Evolutionary conservation across 1,284 basidiomycete species (phyloP), one percentile per base, ranked within the genome.

Genomic region (Cryptococcus sp.): DNA sequence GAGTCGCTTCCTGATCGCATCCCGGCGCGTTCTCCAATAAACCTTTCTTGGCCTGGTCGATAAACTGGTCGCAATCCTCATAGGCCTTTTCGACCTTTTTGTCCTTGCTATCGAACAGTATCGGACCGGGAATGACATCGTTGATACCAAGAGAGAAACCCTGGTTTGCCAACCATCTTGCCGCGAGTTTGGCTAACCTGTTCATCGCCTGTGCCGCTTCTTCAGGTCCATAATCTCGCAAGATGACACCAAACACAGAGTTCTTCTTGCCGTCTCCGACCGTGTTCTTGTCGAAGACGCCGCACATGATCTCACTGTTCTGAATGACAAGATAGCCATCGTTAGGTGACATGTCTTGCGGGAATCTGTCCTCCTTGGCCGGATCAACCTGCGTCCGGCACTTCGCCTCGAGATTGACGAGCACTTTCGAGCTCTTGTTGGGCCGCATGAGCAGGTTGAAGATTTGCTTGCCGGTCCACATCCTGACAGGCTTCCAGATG

Each of bases 251-350:
- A 71, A 99, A 99, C 40, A 99, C 92, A 2, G 93, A 97, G 77
- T 97, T 98, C 83, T 99, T 99, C 85, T 99, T 99, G 56, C 96
- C 96, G 71, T 93, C 91, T 58, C 96, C 96, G 5, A 99, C 91
- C 0, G 93, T 98, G 20, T 91, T 91, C 81, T 99, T 99, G 82
- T 99, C 96, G 86, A 99, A 96, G 10, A 95, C 91, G 51, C 96
- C 96, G 72, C 95, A 98, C 92, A 99, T 98, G 73, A 99, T 93
- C 79, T 99, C 94, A 75, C 91, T 94, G 78, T 99, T 99, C 63
- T 94, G 87, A 56, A 99, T 88, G 58, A 99, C 96, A 35, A 99
- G 85, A 87, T 93, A 99, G 1, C 95, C 95, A 72, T 99, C 96
- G 74, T 99, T 99, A 0, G 95, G 94, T 11, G 91, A 90, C 81